phyloP scores from a whole-genome alignment of 768 basidiomycete species.

The Coprinopsis marcescibilis region DNA sequence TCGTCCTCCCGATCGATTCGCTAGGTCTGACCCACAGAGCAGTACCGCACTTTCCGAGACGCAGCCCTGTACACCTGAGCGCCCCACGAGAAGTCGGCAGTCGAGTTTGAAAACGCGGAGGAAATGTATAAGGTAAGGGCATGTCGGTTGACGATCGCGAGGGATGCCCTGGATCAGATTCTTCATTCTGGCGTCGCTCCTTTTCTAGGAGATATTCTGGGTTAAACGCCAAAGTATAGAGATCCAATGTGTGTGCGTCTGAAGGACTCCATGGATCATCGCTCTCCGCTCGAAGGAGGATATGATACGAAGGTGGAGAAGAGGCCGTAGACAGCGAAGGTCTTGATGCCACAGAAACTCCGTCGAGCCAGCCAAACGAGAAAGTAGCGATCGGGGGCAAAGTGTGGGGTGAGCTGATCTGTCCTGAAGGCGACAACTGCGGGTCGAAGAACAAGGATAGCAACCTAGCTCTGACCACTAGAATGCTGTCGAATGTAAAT shows the following conservation, averaged over 20 bases:
- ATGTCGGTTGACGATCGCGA: neutral
- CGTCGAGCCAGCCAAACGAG: conserved; percentile 3
- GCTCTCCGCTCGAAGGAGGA: conserved; percentile 3
- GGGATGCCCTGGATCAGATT: neutral
- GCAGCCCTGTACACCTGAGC: neutral
- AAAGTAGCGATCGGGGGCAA: neutral
- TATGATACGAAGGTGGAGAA: neutral
- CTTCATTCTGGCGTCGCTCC: neutral
- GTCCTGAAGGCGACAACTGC: neutral
- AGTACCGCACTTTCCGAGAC: neutral
- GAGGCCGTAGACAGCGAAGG: neutral
- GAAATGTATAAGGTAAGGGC: conserved; percentile 1
- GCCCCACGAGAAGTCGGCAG: neutral
- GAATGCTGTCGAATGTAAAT: neutral
- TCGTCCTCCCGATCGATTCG: neutral
- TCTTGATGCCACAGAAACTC: neutral
- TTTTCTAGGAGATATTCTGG: neutral
- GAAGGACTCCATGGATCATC: conserved; percentile 1
- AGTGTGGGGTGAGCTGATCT: neutral
- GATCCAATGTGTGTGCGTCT: neutral
- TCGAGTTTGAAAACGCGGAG: neutral
- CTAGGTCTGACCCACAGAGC: conserved; percentile 1
- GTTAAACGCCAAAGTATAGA: neutral
- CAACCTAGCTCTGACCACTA: neutral
- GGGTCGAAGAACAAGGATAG: neutral